phyloP scores from a whole-genome alignment of 768 basidiomycete genomes.

The Clavulina sp. region DNA sequence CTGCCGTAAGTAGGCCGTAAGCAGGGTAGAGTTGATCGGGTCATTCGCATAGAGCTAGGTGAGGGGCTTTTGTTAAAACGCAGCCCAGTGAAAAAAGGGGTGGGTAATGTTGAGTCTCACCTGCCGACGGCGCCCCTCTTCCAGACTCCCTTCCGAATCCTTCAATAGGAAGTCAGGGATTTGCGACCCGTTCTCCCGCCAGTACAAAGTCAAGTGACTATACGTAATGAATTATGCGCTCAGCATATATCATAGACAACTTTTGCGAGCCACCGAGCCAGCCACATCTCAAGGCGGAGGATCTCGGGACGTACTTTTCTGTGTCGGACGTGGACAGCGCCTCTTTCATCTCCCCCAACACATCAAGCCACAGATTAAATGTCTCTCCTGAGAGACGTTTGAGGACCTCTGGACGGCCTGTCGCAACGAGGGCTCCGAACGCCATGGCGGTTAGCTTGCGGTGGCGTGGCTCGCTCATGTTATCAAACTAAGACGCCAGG shows the following conservation, averaged over 20 bases:
- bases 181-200: slow-evolving; percentile 39
- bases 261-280: slow-evolving; percentile 9
- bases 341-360: slow-evolving; percentile 74
- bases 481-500: slow-evolving; percentile 49
- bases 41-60: slow-evolving; percentile 53
- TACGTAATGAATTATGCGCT: slow-evolving; percentile 15
- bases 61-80: neutral
- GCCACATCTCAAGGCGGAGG: neutral
- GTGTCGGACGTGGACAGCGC: slow-evolving; percentile 25
- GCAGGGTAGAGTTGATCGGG: slow-evolving; percentile 45
- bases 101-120: slow-evolving; percentile 25
- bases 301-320: slow-evolving; percentile 11
- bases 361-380: slow-evolving; percentile 77
- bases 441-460: slow-evolving; percentile 77
- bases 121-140: slow-evolving; percentile 55
- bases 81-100: neutral
- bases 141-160: slow-evolving; percentile 50
- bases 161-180: slow-evolving; percentile 42
- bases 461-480: slow-evolving; percentile 69
- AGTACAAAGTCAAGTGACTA: slow-evolving; percentile 31
- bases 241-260: slow-evolving; percentile 25
- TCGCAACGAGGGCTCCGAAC: slow-evolving; percentile 57
- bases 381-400: slow-evolving; percentile 54
- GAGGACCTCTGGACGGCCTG: slow-evolving; percentile 55
- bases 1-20: slow-evolving; percentile 41